Evolutionary conservation across 495 filamentous ascomycete genomes (phyloP).

Genomic region (Annulohypoxylon maeteangense): DNA sequence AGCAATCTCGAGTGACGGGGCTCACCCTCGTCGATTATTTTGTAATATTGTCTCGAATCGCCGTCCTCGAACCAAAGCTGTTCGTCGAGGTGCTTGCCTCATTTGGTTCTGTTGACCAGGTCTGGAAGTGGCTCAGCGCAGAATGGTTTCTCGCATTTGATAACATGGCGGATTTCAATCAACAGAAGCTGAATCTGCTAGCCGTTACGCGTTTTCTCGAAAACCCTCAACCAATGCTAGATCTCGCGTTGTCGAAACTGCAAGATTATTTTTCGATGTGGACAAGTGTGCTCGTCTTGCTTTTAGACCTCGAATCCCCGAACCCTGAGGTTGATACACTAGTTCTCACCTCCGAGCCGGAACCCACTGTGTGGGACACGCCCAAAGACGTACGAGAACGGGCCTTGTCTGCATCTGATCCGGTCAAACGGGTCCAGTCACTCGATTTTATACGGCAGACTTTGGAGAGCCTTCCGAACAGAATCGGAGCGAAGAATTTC

Average conservation of each 20-base stretch:
- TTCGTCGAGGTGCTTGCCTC: constrained; percentile 68
- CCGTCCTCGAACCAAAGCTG: constrained; percentile 71
- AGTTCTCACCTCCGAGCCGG: constrained; percentile 74
- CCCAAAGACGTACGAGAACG: constrained; percentile 64
- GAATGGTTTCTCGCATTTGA: constrained; percentile 94
- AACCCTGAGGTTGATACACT: constrained; percentile 53
- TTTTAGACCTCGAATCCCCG: constrained; percentile 43
- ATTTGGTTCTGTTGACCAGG: constrained; percentile 57
- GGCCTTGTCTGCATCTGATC: constrained; percentile 69
- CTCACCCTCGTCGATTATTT: constrained; percentile 85
- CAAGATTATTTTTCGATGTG: constrained; percentile 67
- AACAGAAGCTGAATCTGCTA: constrained; percentile 83
- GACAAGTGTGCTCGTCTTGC: constrained; percentile 58
- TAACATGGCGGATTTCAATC: constrained; percentile 75
- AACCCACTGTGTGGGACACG: constrained; percentile 73
- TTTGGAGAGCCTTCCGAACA: constrained; percentile 70
- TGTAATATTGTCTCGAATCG: constrained; percentile 81
- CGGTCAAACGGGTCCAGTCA: constrained; percentile 75
- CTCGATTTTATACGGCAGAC: constrained; percentile 75
- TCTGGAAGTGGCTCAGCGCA: constrained; percentile 76
- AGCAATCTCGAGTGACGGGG: constrained; percentile 68
- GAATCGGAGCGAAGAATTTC: constrained; percentile 76
- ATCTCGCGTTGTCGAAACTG: constrained; percentile 56
- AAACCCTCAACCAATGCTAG: constrained; percentile 63
- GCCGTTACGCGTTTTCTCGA: constrained; percentile 84